Evolutionary conservation across 1,284 basidiomycete species (phyloP).

Genomic region (Cutaneotrichosporon curvatum): DNA sequence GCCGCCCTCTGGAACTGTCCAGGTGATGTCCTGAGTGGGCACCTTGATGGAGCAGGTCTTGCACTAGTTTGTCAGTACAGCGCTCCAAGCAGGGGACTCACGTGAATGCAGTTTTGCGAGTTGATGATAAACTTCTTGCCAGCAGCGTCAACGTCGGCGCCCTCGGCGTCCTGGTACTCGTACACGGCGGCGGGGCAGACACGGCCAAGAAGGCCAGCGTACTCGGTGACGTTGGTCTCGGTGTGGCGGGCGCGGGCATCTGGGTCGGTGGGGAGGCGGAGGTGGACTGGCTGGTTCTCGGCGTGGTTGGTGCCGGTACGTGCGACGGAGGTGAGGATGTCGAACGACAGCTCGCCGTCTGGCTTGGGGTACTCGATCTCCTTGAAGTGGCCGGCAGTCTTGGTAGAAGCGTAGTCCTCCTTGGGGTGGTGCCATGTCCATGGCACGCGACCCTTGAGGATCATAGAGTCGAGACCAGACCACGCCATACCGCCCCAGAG

Average conservation of each 20-base stretch:
- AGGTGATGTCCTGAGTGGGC: constrained; percentile 86
- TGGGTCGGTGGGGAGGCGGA: constrained; percentile 56
- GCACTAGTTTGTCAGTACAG: constrained; percentile 55
- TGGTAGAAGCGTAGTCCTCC: constrained; percentile 69
- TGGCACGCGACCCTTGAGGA: constrained; percentile 79
- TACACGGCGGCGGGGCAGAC: constrained; percentile 96
- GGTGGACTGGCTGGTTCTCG: constrained; percentile 89
- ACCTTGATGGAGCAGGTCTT: constrained; percentile 88
- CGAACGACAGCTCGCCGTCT: constrained; percentile 86
- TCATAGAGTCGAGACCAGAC: constrained; percentile 78
- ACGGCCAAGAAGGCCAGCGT: constrained; percentile 75
- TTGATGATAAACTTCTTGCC: constrained; percentile 95
- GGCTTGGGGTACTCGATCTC: constrained; percentile 87
- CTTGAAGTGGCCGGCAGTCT: constrained; percentile 60
- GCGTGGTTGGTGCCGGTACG: constrained; percentile 94
- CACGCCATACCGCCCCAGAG: constrained; percentile 84
- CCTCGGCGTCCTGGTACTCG: constrained; percentile 74
- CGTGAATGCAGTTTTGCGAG: constrained; percentile 59
- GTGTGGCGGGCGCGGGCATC: constrained; percentile 62
- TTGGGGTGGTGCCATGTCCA: constrained; percentile 79
- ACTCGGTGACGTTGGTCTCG: constrained; percentile 67
- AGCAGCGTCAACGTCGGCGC: constrained; percentile 51
- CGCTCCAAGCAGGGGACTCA: constrained; percentile 19
- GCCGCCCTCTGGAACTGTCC: constrained; percentile 82
- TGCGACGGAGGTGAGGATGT: constrained; percentile 82